Evolutionary conservation across 2,329 filamentous ascomycete genomes (phyloP).

Genomic region (Neonectria coccinea): DNA sequence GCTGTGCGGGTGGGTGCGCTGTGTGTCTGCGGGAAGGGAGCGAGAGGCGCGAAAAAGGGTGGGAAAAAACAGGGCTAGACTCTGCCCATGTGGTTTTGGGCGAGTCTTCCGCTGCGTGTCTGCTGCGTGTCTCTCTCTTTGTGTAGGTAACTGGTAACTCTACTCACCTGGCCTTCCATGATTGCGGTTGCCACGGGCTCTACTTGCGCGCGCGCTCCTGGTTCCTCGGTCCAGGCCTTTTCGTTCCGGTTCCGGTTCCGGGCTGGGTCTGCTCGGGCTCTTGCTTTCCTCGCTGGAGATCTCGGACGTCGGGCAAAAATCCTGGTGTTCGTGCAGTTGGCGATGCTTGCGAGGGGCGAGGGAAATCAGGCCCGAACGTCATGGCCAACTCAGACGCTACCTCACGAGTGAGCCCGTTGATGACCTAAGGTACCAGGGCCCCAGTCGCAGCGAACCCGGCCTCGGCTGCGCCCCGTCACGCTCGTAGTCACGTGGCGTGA

Average conservation of each 20-base stretch:
- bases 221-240: slow-evolving; percentile 11
- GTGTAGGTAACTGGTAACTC: not conserved
- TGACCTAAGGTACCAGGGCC: slow-evolving; percentile 25
- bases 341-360: slow-evolving; percentile 25
- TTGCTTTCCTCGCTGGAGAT: not conserved
- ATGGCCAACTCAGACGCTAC: slow-evolving; percentile 18
- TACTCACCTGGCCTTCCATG: slow-evolving; percentile 46
- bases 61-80: slow-evolving; percentile 21
- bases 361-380: slow-evolving; percentile 23
- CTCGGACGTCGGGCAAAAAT: not conserved
- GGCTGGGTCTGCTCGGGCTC: slow-evolving; percentile 1
- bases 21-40: slow-evolving; percentile 2
- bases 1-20: not conserved
- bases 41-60: not conserved
- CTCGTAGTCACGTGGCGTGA: slow-evolving; percentile 27
- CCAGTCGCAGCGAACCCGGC: slow-evolving; percentile 8
- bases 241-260: slow-evolving; percentile 21
- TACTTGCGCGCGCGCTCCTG: slow-evolving; percentile 7
- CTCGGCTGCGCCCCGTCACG: slow-evolving; percentile 11
- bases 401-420: not conserved
- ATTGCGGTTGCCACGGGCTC: slow-evolving; percentile 16
- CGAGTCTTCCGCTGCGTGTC: not conserved
- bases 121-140: not conserved
- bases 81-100: not conserved
- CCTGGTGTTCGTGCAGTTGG: slow-evolving; percentile 15